Evolutionary conservation across 495 filamentous ascomycete genomes (phyloP), one percentile per base, ranked within the genome.

Genomic region (Cudoniella acicularis): DNA sequence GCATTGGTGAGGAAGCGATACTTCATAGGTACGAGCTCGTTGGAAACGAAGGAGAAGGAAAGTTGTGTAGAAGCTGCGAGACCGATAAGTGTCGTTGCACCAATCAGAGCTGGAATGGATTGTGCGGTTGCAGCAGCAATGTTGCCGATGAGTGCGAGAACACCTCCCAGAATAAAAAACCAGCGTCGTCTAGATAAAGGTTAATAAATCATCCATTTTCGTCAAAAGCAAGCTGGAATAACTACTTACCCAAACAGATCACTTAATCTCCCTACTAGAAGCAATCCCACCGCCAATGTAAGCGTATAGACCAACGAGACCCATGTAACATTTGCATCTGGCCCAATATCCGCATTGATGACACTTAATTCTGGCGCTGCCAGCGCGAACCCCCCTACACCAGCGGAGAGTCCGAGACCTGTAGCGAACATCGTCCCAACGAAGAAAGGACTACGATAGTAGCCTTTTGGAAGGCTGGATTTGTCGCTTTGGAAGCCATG

Each of bases 181-280:
- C 71, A 81, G 54, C 78, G 69, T 30, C 80, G 72, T 36, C 30
- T 36, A 13, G 30, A 13, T 36, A 13, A 13, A 13, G n/a, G n/a
- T n/a, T n/a, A n/a, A n/a, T n/a, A n/a, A n/a, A n/a, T n/a, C n/a
- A n/a, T n/a, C n/a, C n/a, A n/a, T n/a, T n/a, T n/a, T n/a, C n/a
- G n/a, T n/a, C n/a, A n/a, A n/a, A n/a, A n/a, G n/a, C n/a, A n/a
- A n/a, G n/a, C n/a, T n/a, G n/a, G n/a, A n/a, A n/a, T n/a, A n/a
- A n/a, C n/a, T 36, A 36, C 30, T 36, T 13, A 36, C 30, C 79
- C 79, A 52, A 83, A 81, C 30, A 81, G 73, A 65, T 83, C 79
- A 8, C 72, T 71, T 4, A 81, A 30, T 30, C 41, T 9, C 4
- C 43, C 54, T 1, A 30, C 42, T 10, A 49, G 42, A 10, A 57